These are phyloP conservation scores for Botrytis galanthina DNA, from an alignment of 2,329 filamentous ascomycete species.

Conservation along the genomic window DNA sequence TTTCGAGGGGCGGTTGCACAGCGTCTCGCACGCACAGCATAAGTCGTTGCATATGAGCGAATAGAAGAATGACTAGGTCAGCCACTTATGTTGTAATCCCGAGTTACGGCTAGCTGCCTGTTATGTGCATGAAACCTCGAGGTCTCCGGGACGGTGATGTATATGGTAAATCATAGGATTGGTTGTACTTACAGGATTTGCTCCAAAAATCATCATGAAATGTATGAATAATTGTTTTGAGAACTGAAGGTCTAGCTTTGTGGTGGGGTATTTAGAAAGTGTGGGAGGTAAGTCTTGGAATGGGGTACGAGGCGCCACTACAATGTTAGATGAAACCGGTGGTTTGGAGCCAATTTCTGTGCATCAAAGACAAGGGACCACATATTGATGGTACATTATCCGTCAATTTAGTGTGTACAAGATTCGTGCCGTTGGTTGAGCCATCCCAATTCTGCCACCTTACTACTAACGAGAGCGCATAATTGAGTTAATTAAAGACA, in stretches of 20 bases:
- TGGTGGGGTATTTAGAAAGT: not conserved
- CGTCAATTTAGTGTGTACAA: not conserved
- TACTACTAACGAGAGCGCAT: not conserved
- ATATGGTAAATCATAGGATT: not conserved
- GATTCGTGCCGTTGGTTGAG: not conserved
- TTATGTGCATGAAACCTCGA: not conserved
- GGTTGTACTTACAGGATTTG: not conserved
- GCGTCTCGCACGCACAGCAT: not conserved
- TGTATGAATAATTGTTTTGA: not conserved
- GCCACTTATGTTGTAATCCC: not conserved
- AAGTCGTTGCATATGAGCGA: not conserved
- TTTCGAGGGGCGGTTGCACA: not conserved
- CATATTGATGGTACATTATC: not conserved
- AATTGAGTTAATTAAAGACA: not conserved
- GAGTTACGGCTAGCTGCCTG: slow-evolving; percentile 1
- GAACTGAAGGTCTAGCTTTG: not conserved
- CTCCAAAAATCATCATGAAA: not conserved
- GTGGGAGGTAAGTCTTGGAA: slow-evolving; percentile 11
- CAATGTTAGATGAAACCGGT: not conserved
- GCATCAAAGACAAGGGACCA: not conserved
- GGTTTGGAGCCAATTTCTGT: not conserved
- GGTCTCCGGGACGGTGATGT: not conserved
- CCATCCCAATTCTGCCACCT: not conserved
- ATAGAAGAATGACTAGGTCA: not conserved
- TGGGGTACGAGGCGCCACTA: not conserved